Evolutionary conservation across 2,329 filamentous ascomycete species (phyloP), one percentile per base, ranked within the genome.

Genomic region (Colletotrichum sp.): DNA sequence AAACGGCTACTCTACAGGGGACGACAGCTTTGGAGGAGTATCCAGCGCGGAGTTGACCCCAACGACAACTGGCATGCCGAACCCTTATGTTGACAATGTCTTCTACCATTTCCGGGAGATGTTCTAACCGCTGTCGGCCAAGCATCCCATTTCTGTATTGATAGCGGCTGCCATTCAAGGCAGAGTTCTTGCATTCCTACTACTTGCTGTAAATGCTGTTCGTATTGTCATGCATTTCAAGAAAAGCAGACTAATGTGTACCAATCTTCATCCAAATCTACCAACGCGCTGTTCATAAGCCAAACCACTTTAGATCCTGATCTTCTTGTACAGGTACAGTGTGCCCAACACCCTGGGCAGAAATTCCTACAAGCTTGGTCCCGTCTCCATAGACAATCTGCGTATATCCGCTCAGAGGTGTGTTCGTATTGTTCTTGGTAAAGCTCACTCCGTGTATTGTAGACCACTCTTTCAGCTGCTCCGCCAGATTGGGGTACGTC

Each of bases 71-170:
- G 69, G 81, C 4, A 80, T 81, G 28, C 24, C 81, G 15, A 76
- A 66, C 30, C 59, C 74, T 5, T 76, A 73, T 30, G 71, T 60
- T 12, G 81, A 81, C 7, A 85, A 84, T 3, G 82, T 86, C 7
- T 87, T 85, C 74, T 75, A 81, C 26, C 84, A 86, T 26, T 80
- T 86, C 16, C 81, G 80, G 59, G 84, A 86, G 49, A 82, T 86
- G 83, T 85, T 85, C 71, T 86, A 78, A 76, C 28, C 12, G 28
- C 18, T 24, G 18, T 52, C 26, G 4, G 44, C 26, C 49, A 39
- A 32, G 44, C n/a, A 52, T 39, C 7, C n/a, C 34, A 24, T 62
- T 63, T 24, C 7, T 24, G 34, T 63, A 44, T 44, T 24, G 21
- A 70, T 44, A 63, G 26, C 34, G 59, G 30, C 52, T 62, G 57